Percentiles rank a stretch among this genome's conserved stretches.
phyloP scores from a whole-genome alignment of 2,329 filamentous ascomycete genomes.

The Epichloe gansuensis region DNA sequence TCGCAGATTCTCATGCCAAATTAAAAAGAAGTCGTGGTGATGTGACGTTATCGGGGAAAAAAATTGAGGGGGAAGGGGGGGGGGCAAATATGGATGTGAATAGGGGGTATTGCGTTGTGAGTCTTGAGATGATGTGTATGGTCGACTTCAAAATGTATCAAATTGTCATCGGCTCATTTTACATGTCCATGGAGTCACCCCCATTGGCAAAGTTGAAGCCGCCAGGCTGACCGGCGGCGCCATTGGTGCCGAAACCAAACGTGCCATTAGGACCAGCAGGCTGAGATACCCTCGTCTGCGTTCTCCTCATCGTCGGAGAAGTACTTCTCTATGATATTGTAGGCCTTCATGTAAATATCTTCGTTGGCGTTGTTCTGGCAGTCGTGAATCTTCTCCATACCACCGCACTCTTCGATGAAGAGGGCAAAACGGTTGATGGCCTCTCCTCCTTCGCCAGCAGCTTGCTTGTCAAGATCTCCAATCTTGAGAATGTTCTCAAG shows the following conservation, averaged over 20 bases:
- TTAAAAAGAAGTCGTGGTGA: slow-evolving; percentile 13
- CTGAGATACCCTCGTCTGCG: slow-evolving; percentile 67
- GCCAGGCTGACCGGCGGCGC: slow-evolving; percentile 45
- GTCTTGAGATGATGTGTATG: neutral
- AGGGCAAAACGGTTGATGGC: slow-evolving; percentile 92
- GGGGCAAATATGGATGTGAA: slow-evolving; percentile 7
- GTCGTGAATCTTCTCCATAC: slow-evolving; percentile 99
- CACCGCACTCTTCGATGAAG: slow-evolving; percentile 96
- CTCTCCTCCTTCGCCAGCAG: slow-evolving; percentile 58
- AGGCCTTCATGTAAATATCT: slow-evolving; percentile 99
- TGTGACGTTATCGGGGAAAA: slow-evolving; percentile 19
- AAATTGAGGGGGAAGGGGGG: slow-evolving; percentile 1
- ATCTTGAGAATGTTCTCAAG: slow-evolving; percentile 99
- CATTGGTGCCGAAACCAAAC: slow-evolving; percentile 66
- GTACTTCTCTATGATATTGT: slow-evolving; percentile 99
- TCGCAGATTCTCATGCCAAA: slow-evolving; percentile 24
- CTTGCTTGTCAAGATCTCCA: slow-evolving; percentile 94
- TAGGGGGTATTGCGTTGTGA: slow-evolving; percentile 3
- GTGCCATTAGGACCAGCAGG: slow-evolving; percentile 54
- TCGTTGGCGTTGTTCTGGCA: slow-evolving; percentile 99
- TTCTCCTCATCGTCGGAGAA: slow-evolving; percentile 98
- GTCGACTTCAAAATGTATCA: neutral
- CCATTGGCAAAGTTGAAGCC: slow-evolving; percentile 89
- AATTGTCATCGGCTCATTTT: slow-evolving; percentile 15
- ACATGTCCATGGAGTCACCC: slow-evolving; percentile 54